Evolutionary conservation across 768 basidiomycete genomes (phyloP), one percentile per base, ranked within the genome.

Genomic region (Boletellus ananas): DNA sequence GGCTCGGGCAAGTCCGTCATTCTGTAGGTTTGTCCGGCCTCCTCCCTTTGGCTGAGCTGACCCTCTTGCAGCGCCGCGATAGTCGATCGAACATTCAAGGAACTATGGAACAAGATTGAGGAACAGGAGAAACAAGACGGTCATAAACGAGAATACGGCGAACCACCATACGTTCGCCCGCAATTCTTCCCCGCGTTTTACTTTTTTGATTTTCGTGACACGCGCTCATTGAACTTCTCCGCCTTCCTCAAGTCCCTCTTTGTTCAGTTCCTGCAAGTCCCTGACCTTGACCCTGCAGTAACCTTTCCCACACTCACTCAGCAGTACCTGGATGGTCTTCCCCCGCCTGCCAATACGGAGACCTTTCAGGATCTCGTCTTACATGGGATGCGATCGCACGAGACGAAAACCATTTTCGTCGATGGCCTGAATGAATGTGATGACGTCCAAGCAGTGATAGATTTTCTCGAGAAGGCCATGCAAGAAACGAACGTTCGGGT

Each of bases 161-260:
- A 59, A 39, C 59, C 52, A 3, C 51, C 54, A 43, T 46, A 44
- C 5, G 14, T 61, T 39, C 62, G 45, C 11, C 61, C 61, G 11
- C 59, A 63, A 49, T 63, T 63, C 48, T 58, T 57, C 42, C 56
- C 64, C 3, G 64, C 52, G 0, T 57, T 61, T 46, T 61, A 61
- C 52, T 65, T 63, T 31, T 65, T 66, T 43, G 64, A 65, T 51
- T 61, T 55, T 44, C 62, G 64, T 29, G 64, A 66, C 44, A 45
- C 38, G 45, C 64, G 63, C 41, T 49, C 55, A 3, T 11, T 58
- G 40, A 49, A 47, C 35, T 49, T 40, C 2, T 27, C 53, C 18
- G 42, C 64, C 23, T 57, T 65, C 39, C 45, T 65, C 44, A 60
- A 56, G 29, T 61, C 61, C 3, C 54, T 65, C 17, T 58, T 63